These are phyloP conservation scores for Lecanicillium sp. DNA, from an alignment of 2,329 filamentous ascomycete genomes.

Conservation along the genomic window DNA sequence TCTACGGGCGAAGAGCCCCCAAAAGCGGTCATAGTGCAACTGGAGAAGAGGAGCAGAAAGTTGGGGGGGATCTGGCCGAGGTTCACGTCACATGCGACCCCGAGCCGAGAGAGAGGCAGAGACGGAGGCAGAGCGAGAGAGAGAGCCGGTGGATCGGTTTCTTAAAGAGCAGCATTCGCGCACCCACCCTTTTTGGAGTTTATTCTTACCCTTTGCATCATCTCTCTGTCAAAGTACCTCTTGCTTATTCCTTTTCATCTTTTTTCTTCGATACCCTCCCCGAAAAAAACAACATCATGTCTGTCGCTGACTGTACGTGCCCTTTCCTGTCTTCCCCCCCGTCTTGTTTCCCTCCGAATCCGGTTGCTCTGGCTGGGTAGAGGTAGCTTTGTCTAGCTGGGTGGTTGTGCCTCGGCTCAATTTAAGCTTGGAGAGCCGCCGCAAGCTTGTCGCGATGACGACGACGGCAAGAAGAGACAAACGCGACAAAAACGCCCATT, in stretches of 20 bases:
- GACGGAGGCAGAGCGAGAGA: background rate
- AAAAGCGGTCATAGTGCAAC: background rate
- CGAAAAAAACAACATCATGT: slow-evolving; percentile 5
- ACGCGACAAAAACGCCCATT: background rate
- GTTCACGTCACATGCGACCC: slow-evolving; percentile 23
- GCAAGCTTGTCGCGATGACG: background rate
- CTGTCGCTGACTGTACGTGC: slow-evolving; percentile 10
- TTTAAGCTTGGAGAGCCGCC: background rate
- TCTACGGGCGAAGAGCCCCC: no score
- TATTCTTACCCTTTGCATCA: background rate
- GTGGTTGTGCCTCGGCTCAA: background rate
- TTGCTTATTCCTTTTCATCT: background rate
- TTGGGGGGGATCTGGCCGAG: slow-evolving; percentile 16
- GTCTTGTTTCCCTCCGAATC: background rate
- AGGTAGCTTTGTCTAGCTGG: background rate
- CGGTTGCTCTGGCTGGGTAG: background rate
- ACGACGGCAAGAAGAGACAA: background rate
- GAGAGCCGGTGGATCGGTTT: slow-evolving; percentile 1
- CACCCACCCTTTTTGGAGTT: background rate
- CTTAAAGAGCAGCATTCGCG: slow-evolving; percentile 4
- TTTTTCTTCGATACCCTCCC: slow-evolving; percentile 4
- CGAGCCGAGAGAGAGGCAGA: background rate
- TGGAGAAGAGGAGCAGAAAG: background rate
- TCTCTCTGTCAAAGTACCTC: background rate
- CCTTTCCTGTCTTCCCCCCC: background rate